A percentile compares a stretch with the other conserved stretches of the same genome.
Conservation (phyloP, 768 basidiomycete species). For the Tulasnella sp. region DNA sequence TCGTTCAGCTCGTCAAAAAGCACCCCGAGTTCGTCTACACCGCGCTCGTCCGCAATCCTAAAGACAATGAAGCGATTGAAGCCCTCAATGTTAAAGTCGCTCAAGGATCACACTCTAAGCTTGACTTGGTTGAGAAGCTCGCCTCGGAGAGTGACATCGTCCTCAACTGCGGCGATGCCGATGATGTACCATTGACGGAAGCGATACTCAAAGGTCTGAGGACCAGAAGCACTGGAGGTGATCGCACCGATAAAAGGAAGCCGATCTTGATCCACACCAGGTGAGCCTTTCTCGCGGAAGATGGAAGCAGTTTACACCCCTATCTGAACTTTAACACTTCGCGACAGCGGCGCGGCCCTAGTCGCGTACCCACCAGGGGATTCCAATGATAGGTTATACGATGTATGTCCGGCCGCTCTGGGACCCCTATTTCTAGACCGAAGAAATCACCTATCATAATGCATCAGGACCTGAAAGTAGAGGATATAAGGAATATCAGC, state of each 20-base stretch:
- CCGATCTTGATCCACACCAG: slow-evolving; percentile 20
- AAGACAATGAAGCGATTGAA: slow-evolving; percentile 17
- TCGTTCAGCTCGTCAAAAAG: slow-evolving; percentile 27
- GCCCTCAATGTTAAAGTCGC: slow-evolving; percentile 15
- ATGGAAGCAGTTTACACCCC: neutral
- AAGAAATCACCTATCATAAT: no score
- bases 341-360: slow-evolving; percentile 17
- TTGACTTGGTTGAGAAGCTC: slow-evolving; percentile 13
- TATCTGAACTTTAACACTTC: neutral
- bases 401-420: slow-evolving; percentile 17
- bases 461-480: slow-evolving; percentile 21
- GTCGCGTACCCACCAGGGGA: slow-evolving; percentile 19
- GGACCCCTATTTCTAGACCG: no score
- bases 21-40: slow-evolving; percentile 22
- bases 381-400: slow-evolving; percentile 19
- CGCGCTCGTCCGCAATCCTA: slow-evolving; percentile 19
- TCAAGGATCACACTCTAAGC: slow-evolving; percentile 13
- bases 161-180: slow-evolving; percentile 14
- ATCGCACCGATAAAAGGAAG: slow-evolving; percentile 1
- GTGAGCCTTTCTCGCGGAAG: neutral
- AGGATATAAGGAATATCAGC: slow-evolving; percentile 21
- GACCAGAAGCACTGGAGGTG: neutral
- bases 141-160: slow-evolving; percentile 15
- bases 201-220: slow-evolving; percentile 14
- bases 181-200: slow-evolving; percentile 11